Base-by-base conservation (phyloP, 2,329 filamentous ascomycete species). In the Rutstroemia sydowiana region DNA sequence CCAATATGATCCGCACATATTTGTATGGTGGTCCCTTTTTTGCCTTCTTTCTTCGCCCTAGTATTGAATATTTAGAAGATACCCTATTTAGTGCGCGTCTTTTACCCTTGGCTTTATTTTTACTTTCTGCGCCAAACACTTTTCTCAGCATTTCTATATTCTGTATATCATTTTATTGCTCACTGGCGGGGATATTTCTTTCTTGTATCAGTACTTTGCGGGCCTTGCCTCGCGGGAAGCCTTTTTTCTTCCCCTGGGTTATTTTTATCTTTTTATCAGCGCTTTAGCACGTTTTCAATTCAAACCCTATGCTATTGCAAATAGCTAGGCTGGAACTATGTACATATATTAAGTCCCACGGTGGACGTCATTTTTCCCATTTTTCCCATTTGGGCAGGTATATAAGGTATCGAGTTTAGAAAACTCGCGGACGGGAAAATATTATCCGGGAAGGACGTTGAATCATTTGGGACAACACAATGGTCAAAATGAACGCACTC, bases 51-150 rank as follows among this genome's bases (percentile, higher is more conserved):
- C 23, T 31, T 46, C 48, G 20, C 23, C 40, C 46, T 23, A 14
- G 46, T 51, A 39, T 51, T 46, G 48, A 51, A 37, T 39, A 23
- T 51, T 51, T 32, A 40, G 42, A 51, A 46, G 42, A 51, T 51
- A 51, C 48, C 48, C 48, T 40, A 21, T 41, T 44, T 45, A 40
- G 28, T 51, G 42, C 48, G 48, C 42, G 28, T 32, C 10, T 51
- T 37, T 41, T 28, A 26, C 20, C 9, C 40, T 39, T 45, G 16
- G 26, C 39, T 20, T 39, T 23, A n/a, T 26, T 26, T 45, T 28
- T 40, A 31, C 34, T 6, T 45, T 51, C 41, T 37, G 42, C 48
- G 42, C 42, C 39, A 18, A 44, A 23, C 20, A 9, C 23, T 39
- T 30, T 30, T 39, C 3, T 31, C 13, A n/a, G 14, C 7, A 23